Evolutionary conservation across 352 stramenopile genomes (phyloP).

Genomic region (Pythium brassicae): DNA sequence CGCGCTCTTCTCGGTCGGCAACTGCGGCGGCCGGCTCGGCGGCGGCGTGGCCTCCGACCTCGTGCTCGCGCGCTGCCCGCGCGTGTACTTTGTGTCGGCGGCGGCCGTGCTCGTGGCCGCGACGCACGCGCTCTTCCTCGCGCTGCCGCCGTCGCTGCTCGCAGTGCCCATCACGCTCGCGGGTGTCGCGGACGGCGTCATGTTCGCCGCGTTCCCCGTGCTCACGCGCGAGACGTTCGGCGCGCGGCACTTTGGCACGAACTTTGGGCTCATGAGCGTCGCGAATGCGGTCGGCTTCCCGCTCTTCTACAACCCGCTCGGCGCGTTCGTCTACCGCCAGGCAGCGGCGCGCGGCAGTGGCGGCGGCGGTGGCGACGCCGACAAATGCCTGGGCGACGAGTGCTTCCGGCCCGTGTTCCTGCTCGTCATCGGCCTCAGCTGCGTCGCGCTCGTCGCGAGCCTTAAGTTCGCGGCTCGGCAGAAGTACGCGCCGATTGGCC

Average conservation of each 20-base stretch:
- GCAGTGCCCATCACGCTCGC: conserved; percentile 53
- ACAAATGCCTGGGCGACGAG: conserved; percentile 45
- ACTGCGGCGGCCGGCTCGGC: conserved; percentile 49
- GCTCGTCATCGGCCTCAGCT: conserved; percentile 45
- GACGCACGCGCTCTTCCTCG: conserved; percentile 58
- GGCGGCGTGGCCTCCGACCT: conserved; percentile 60
- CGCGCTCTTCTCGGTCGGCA: conserved; percentile 64
- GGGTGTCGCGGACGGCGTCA: conserved; percentile 61
- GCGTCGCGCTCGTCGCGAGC: conserved; percentile 44
- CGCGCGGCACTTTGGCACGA: conserved; percentile 66
- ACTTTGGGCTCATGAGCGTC: conserved; percentile 72
- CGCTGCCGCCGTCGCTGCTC: conserved; percentile 34
- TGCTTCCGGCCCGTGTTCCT: conserved; percentile 70
- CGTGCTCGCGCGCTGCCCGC: conserved; percentile 39
- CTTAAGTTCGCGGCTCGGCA: conserved; percentile 43
- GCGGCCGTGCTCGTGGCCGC: conserved; percentile 49
- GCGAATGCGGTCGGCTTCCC: conserved; percentile 72
- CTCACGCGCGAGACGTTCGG: conserved; percentile 72
- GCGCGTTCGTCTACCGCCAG: conserved; percentile 52
- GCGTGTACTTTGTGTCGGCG: conserved; percentile 56
- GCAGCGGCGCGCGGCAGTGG: conserved; percentile 25
- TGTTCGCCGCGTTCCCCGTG: conserved; percentile 70
- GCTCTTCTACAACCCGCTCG: conserved; percentile 64
- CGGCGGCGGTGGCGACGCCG: conserved; percentile 32
- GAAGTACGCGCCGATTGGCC: conserved; percentile 17